Evolutionary conservation across 2,329 filamentous ascomycete genomes (phyloP), one percentile per base, ranked within the genome.

Genomic region (Monilinia laxa): DNA sequence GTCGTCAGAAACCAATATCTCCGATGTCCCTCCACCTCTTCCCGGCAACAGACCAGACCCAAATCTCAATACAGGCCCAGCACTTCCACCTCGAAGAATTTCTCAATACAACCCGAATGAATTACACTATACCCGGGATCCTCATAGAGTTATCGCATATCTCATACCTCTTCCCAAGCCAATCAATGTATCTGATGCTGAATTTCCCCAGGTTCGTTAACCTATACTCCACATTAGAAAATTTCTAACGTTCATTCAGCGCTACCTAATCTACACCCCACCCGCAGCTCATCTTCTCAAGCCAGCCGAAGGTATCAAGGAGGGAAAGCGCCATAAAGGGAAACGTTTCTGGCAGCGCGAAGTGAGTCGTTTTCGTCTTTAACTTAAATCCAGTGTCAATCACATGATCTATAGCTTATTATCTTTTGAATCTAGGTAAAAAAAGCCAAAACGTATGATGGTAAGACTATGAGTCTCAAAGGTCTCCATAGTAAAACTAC

Each of bases 391-490:
- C 14, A 2, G 5, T 7, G 6, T 12, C 1, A 2, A 35, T 51
- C 28, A 38, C 58, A 20, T 60, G 58, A 38, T 12, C 7, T 16
- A 12, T 35, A 14, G 4, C 45, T 60, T 9, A 60, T 11, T 20
- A 60, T 51, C 31, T 18, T n/a, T 38, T 9, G 16, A 12, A 14
- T 31, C 38, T 55, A 69, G 68, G 59, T 69, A 9, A 62, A 67
- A 45, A 68, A 70, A 52, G 68, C 68, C 25, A 65, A 65, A 40
- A 67, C 64, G 10, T 70, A 67, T 45, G 67, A 70, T 10, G 68
- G 68, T 4, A 70, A 68, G 56, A 70, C 68, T 0, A 38, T 67
- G 25, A 67, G 60, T 35, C 40, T 66, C 14, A 63, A 64, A 25
- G 68, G 68, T 3, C 53, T 68, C 3, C 68, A 70, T 31, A 66